Base-by-base conservation (phyloP, 352 stramenopile species). In the Sclerospora graminicola region DNA sequence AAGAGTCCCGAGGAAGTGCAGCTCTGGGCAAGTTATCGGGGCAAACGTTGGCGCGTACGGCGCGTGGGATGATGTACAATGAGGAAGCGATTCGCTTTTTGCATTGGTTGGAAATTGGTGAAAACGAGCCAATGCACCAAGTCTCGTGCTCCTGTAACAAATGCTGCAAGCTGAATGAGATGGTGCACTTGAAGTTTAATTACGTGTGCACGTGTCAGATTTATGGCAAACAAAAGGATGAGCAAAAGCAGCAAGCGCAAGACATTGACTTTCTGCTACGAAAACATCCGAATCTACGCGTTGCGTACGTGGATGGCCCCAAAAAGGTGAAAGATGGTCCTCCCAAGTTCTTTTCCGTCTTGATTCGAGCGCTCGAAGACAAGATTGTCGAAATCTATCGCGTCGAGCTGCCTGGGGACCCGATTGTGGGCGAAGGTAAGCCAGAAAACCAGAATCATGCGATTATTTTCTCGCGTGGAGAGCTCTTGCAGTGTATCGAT, bases 191-290 rank as follows among this genome's bases (percentile, higher is more conserved):
- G 4, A 90, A 90, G 64, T 90, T 90, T 49, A 88, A 87, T 51
- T 90, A 90, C 50, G 55, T 90, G n/a, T 90, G 79, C 46, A 85
- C 79, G 7, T 90, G 79, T 51, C 79, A 90, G 38, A 90, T 90
- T 48, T 90, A 87, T 31, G 79, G 79, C 8, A 85, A 84, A 51
- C 69, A 84, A 39, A 88, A 88, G 46, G 75, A 87, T 37, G 78
- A 88, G 39, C 78, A 90, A 51, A 65, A 71, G 14, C 79, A 88
- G 34, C 79, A 90, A 54, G 79, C 75, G 11, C 67, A 81, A 28
- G 75, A 90, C 36, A 66, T 86, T 27, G 77, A 89, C 26, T 88
- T 76, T 41, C 41, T 90, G 37, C 29, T 90, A 24, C 68, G 67
- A 30, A 90, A 88, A 51, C 75, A 90, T 39, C 73, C 62, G 2